Base-by-base conservation (phyloP, 2,329 filamentous ascomycete species). In the Rhynchosporium agropyri region DNA sequence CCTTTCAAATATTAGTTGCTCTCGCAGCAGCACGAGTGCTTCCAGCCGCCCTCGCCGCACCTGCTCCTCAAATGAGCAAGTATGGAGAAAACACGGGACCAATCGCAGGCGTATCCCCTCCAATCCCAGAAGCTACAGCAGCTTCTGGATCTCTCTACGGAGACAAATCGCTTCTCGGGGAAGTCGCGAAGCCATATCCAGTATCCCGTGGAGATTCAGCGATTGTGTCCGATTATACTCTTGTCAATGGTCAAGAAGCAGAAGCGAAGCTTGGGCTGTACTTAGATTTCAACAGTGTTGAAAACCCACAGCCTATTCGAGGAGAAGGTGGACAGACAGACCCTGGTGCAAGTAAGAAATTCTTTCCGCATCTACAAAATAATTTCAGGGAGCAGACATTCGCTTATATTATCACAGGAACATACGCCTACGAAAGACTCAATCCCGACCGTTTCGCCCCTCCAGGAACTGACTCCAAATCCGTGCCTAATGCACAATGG, bases 401-500 rank as follows among this genome's bases (percentile, higher is more conserved):
- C 36, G n/a, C 28, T 55, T 40, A 58, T 28, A 40, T 8, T 20
- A 50, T 15, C 38, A 28, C 45, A 57, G 77, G 75, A 26, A 81
- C 80, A 2, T 77, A 77, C 50, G 75, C 76, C 45, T 81, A 85
- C 57, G 80, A 85, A 68, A 80, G 77, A 65, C 74, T 83, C 26
- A 84, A 85, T 66, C 80, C 82, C 5, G 83, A 86, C 66, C 74
- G 80, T 15, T 79, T 79, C 45, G 82, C 83, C 1, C 81, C 83
- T 0, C 84, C 84, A 0, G 79, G 76, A 0, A 84, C 83, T 0
- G 84, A 86, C 67, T 69, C 76, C 64, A 79, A 83, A 63, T 66
- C 79, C 68, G 74, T 81, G 0, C 73, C 77, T 3, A 77, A 82
- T 51, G 77, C 78, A 2, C 77, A 80, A 73, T 86, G 84, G 83